Base-by-base conservation (phyloP, 208 protist genomes). In the Willaertia magna region DNA sequence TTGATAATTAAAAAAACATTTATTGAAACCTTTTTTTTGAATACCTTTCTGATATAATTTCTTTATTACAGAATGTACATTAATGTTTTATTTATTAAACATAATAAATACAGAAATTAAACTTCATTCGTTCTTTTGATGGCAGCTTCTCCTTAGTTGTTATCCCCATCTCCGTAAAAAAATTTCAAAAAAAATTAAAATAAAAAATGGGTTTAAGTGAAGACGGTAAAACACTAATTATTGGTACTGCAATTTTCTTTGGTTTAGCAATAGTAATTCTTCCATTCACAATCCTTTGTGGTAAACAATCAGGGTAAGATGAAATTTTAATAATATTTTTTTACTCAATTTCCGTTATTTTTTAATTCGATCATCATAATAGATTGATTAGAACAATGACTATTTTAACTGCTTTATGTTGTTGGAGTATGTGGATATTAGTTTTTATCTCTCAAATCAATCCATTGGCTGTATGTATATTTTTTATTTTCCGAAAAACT, bases 361-460 rank as follows among this genome's bases (percentile, higher is more conserved):
- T 16, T 34, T 67, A 34, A 49, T 44, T 48, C n/a, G 22, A 18
- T 46, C 4, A 20, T 79, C 11, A 12, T 48, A 48, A 48, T 34
- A 48, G 75, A 12, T 48, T 79, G 20, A 55, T 55, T 42, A 40
- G 78, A 39, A 55, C 43, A 2, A 83, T 83, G 78, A 55, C 47
- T 55, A 9, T 83, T n/a, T n/a, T 39, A 12, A 55, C 46, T 55
- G 78, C 46, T 55, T 34, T 55, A 9, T 83, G 78, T 46, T 42
- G n/a, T 79, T 79, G 74, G 74, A 20, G 16, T 20, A 79, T 79
- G 43, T 83, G 78, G 78, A 55, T 83, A 39, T 30, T 83, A n/a
- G 46, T 83, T 11, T 83, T 83, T n/a, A 12, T 83, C 2, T 83
- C 78, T 9, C 78, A 83, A 83, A 55, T 83, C 11, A 83, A 83